Conservation (phyloP, 2,329 filamentous ascomycete species). For the Botrytis porri region DNA sequence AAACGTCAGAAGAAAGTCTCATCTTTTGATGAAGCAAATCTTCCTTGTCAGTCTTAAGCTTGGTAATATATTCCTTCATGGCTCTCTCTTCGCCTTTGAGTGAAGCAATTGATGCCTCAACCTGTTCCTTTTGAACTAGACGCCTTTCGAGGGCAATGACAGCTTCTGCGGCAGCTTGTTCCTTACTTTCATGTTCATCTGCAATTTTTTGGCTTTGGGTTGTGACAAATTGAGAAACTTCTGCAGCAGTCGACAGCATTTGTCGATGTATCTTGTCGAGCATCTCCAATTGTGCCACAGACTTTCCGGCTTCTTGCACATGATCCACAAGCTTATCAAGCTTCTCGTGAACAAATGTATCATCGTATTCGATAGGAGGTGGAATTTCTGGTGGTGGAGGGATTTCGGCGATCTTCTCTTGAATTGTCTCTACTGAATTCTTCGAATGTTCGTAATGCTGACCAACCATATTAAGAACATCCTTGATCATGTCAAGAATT, state of each 20-base stretch:
- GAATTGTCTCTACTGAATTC: conserved; percentile 54
- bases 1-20: conserved; percentile 78
- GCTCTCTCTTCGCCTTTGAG: conserved; percentile 60
- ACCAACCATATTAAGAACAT: conserved; percentile 77
- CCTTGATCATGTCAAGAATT: conserved; percentile 79
- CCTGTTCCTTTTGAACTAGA: conserved; percentile 61
- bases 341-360: conserved; percentile 57
- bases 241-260: conserved; percentile 77
- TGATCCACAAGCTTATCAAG: conserved; percentile 58
- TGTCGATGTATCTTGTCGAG: conserved; percentile 87
- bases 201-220: conserved; percentile 71
- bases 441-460: conserved; percentile 89
- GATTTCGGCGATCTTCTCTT: conserved; percentile 56
- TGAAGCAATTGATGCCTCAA: conserved; percentile 50
- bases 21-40: conserved; percentile 74
- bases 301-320: conserved; percentile 63
- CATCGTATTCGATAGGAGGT: conserved; percentile 62
- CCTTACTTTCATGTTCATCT: conserved; percentile 74
- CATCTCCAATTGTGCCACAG: conserved; percentile 72
- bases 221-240: conserved; percentile 79
- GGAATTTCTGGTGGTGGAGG: conserved; percentile 53
- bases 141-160: conserved; percentile 77
- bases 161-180: conserved; percentile 77
- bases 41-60: conserved; percentile 61
- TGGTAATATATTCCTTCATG: conserved; percentile 54